phyloP scores from a whole-genome alignment of 1,139 yeast species.

The Saccharomyces hybrid region DNA sequence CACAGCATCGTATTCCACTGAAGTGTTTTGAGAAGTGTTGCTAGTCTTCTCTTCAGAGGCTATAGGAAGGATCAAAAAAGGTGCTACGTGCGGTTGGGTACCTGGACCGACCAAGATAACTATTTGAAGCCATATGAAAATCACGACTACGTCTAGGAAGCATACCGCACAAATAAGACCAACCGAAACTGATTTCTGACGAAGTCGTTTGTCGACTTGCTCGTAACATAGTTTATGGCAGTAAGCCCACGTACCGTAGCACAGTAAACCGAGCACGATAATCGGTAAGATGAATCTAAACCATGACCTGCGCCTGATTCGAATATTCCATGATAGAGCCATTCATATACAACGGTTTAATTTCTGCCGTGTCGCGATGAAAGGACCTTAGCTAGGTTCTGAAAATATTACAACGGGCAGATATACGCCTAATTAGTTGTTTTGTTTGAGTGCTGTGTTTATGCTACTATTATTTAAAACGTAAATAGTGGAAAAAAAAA shows the following conservation, averaged over 20 bases:
- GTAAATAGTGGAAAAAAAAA: background rate
- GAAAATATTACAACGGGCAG: background rate
- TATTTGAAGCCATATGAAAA: constrained; percentile 19
- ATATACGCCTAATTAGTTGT: background rate
- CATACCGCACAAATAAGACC: constrained; percentile 18
- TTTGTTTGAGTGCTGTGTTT: background rate
- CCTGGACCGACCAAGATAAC: constrained; percentile 23
- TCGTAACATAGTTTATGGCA: constrained; percentile 24
- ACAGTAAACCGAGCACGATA: constrained; percentile 11
- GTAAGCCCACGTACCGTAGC: constrained; percentile 26
- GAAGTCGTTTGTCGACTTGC: constrained; percentile 12
- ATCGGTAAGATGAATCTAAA: constrained; percentile 12
- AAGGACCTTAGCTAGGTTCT: background rate
- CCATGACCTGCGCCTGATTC: constrained; percentile 5
- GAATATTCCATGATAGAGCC: constrained; percentile 4
- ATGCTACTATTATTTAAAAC: background rate
- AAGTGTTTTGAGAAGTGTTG: constrained; percentile 1
- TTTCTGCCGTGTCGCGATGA: background rate
- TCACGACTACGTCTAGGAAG: constrained; percentile 11
- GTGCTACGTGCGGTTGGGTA: constrained; percentile 21
- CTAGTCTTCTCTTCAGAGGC: constrained; percentile 1
- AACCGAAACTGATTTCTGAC: constrained; percentile 16
- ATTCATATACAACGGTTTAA: constrained; percentile 1
- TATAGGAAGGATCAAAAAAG: constrained; percentile 14
- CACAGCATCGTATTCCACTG: constrained; percentile 4